Evolutionary conservation across 1,284 basidiomycete genomes (phyloP).

Genomic region (Malassezia equina): DNA sequence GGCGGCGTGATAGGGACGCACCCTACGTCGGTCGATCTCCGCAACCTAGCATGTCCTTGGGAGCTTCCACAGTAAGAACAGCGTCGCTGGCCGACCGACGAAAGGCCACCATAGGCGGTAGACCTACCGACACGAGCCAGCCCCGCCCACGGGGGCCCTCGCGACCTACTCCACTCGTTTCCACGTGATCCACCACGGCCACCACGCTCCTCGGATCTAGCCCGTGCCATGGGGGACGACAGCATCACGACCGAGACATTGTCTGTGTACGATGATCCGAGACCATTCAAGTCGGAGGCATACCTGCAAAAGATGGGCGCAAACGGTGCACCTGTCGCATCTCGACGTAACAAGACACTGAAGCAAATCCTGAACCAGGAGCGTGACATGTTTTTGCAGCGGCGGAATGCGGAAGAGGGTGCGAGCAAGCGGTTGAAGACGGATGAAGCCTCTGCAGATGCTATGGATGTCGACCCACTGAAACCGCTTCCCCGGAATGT

Average conservation of each 20-base stretch:
- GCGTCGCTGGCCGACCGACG: too few species aligned
- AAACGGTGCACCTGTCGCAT: slow-evolving; percentile 23
- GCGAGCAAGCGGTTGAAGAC: slow-evolving; percentile 2
- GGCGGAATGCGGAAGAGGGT: slow-evolving; percentile 2
- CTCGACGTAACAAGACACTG: slow-evolving; percentile 32
- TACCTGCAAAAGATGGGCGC: slow-evolving; percentile 19
- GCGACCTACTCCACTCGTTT: not conserved
- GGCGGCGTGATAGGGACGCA: slow-evolving; percentile 1
- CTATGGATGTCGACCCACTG: not conserved
- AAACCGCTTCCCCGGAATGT: not conserved
- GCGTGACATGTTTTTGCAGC: slow-evolving; percentile 23
- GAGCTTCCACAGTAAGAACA: slow-evolving; percentile 10
- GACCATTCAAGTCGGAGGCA: slow-evolving; percentile 25
- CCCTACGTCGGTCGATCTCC: not conserved
- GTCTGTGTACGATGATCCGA: slow-evolving; percentile 21
- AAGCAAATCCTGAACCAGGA: slow-evolving; percentile 39
- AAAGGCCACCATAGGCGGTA: too few species aligned
- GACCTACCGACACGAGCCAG: too few species aligned
- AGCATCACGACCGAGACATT: slow-evolving; percentile 19
- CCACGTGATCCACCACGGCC: slow-evolving; percentile 9
- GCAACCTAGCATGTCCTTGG: slow-evolving; percentile 9
- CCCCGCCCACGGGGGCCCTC: too few species aligned
- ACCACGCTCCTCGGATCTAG: not conserved
- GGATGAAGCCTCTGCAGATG: not conserved
- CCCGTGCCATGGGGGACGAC: slow-evolving; percentile 3